Evolutionary conservation across 1,284 basidiomycete species (phyloP).

Genomic region (Boletus smithii): DNA sequence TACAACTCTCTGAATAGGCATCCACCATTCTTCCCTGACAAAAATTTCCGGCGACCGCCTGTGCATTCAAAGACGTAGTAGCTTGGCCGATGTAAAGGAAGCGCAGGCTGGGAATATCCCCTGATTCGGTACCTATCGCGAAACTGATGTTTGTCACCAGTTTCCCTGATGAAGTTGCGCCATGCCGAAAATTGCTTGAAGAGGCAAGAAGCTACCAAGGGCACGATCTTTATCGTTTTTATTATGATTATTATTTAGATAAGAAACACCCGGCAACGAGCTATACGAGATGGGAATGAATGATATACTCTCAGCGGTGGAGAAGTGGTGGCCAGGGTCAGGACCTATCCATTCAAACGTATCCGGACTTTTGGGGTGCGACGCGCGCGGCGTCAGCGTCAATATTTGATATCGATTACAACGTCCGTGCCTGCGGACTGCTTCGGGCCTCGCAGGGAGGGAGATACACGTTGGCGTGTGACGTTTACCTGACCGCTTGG

Average conservation of each 20-base stretch:
- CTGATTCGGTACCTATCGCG: conserved; percentile 1
- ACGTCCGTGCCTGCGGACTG: not conserved
- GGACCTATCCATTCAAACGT: conserved; percentile 55
- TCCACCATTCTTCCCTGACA: conserved; percentile 41
- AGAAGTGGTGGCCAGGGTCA: conserved; percentile 58
- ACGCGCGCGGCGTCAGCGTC: not conserved
- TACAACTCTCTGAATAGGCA: conserved; percentile 49
- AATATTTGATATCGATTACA: not conserved
- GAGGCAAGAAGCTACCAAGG: conserved; percentile 40
- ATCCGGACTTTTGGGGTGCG: conserved; percentile 39
- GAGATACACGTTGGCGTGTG: too few relatives aligned
- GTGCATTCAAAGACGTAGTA: conserved; percentile 43
- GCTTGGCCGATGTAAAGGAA: conserved; percentile 48
- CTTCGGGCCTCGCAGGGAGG: not conserved
- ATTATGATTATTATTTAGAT: not conserved
- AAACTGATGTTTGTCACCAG: conserved; percentile 49
- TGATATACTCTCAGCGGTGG: conserved; percentile 46
- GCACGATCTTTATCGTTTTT: conserved; percentile 46
- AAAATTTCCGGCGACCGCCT: conserved; percentile 39
- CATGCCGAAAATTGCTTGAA: conserved; percentile 45
- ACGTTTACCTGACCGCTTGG: conserved; percentile 42
- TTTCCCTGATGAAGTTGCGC: conserved; percentile 42
- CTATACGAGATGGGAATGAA: conserved; percentile 1
- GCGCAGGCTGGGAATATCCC: conserved; percentile 38
- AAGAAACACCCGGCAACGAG: not conserved